Evolutionary conservation across 345 rosid species (phyloP), one percentile per base, ranked within the genome.

Genomic region (Brassica nigra): DNA sequence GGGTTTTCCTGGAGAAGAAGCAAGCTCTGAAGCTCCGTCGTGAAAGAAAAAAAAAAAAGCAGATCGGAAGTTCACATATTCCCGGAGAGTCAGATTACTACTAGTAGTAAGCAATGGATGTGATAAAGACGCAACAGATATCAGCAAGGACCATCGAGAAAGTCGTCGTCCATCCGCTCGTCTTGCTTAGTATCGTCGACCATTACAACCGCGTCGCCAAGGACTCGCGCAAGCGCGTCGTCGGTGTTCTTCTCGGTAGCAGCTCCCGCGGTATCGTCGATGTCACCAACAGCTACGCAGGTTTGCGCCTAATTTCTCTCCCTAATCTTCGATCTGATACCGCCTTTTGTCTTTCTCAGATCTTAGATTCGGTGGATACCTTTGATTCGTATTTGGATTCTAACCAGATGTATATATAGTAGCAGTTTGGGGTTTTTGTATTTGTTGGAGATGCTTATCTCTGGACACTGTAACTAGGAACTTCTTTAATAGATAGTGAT

Each of bases 201-300:
- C 94, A 95, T 87, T 95, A 91, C 88, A 95, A 87, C 74, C 86
- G 99, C 7, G 98, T 93, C 61, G 97, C 98, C 36, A 91, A 90
- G 80, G 98, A 95, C 80, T 86, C 97, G 1, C 89, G 94, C 84
- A 90, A 88, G 82, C 96, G 99, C 10, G 95, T 92, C 62, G 88
- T 88, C 57, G 95, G 98, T 0, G 95, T 94, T 44, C 81, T 92
- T 0, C 95, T 92, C 47, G 97, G 98, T 0, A 68, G 85, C 65
- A 82, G 93, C 77, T 94, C 88, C 65, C 93, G 87, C 59, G 97
- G 98, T 75, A 80, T 86, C 80, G 97, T 94, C 71, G 97, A 94
- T 62, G 96, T 89, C 81, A 88, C 97, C 73, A 94, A 92, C 84
- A 92, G 96, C 89, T 94, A 92, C 62, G 97, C 97, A 82, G 97